Evolutionary conservation across 1,284 basidiomycete genomes (phyloP).

Genomic region (Schizophyllum amplum): DNA sequence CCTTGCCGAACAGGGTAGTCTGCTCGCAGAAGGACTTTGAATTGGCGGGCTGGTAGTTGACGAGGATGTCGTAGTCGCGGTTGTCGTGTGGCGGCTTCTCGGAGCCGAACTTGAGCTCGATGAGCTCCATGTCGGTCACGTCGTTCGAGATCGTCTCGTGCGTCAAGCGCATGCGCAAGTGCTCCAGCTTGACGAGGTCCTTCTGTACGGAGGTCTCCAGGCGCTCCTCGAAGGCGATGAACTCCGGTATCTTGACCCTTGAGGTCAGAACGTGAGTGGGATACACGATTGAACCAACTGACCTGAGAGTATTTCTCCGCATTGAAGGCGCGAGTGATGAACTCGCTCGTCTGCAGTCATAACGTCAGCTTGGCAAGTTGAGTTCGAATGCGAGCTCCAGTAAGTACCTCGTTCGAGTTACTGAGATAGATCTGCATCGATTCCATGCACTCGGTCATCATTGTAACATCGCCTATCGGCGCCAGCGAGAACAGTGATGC

Average conservation of each 20-base stretch:
- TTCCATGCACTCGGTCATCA: slow-evolving; percentile 65
- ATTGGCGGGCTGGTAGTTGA: slow-evolving; percentile 62
- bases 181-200: slow-evolving; percentile 71
- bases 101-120: slow-evolving; percentile 77
- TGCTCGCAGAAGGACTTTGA: slow-evolving; percentile 50
- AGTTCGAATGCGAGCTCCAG: slow-evolving; percentile 2
- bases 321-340: slow-evolving; percentile 67
- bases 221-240: slow-evolving; percentile 68
- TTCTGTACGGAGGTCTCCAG: slow-evolving; percentile 76
- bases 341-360: slow-evolving; percentile 60
- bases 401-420: slow-evolving; percentile 63
- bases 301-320: slow-evolving; percentile 75
- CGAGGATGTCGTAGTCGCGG: slow-evolving; percentile 72
- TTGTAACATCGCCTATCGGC: slow-evolving; percentile 61
- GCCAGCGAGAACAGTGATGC: slow-evolving; percentile 75
- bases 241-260: slow-evolving; percentile 81
- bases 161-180: slow-evolving; percentile 72
- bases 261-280: no score
- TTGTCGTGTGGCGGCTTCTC: slow-evolving; percentile 74
- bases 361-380: slow-evolving; percentile 7
- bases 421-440: slow-evolving; percentile 70
- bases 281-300: no score
- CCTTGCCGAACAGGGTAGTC: slow-evolving; percentile 54
- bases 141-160: slow-evolving; percentile 64
- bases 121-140: slow-evolving; percentile 69